Base-by-base conservation (phyloP, 1,139 yeast genomes). In the Tardiomyces digboiensis region DNA sequence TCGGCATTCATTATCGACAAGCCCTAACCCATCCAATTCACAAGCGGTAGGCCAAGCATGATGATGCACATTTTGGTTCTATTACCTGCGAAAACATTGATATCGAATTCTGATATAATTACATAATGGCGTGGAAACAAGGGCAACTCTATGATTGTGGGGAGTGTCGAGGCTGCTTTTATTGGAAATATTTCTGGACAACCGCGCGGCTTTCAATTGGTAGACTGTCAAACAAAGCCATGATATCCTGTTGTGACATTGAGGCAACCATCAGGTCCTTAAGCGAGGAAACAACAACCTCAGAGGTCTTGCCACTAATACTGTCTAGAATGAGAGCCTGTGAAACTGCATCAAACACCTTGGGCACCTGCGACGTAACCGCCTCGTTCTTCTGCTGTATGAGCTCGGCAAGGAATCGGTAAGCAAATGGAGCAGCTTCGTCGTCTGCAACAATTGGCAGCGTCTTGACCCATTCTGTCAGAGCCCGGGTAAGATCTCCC, bases 351-450 rank as follows among this genome's bases (percentile, higher is more conserved):
- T 84, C 89, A 42, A 88, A 76, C 7, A 82, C 78, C 53, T 76
- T 74, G n/a, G 82, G 79, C 13, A 79, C 62, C 48, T 80, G 79
- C 18, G 70, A 59, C 22, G 68, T 62, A 38, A 87, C 76, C 3
- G 80, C 70, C 3, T 82, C 76, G 53, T 87, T 93, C 46, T 76
- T 74, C 50, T 73, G 75, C 41, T 82, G 82, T 42, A 89, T 81
- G 56, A 91, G 70, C 51, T 82, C 85, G 22, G 81, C 69, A 57
- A 91, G 71, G 61, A 87, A 89, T 52, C 75, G 70, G 65, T 87
- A 91, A 21, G 88, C 81, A 63, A 73, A 86, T n/a, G 88, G 80
- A 2, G 97, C 97, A 7, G 94, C 95, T 54, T 85, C 93, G 39
- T 80, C 85, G 63, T 91, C 97, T 54, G 80, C 82, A 18, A 80